Conservation (phyloP, 106 monocot species). For the Dactylorhiza incarnata region DNA sequence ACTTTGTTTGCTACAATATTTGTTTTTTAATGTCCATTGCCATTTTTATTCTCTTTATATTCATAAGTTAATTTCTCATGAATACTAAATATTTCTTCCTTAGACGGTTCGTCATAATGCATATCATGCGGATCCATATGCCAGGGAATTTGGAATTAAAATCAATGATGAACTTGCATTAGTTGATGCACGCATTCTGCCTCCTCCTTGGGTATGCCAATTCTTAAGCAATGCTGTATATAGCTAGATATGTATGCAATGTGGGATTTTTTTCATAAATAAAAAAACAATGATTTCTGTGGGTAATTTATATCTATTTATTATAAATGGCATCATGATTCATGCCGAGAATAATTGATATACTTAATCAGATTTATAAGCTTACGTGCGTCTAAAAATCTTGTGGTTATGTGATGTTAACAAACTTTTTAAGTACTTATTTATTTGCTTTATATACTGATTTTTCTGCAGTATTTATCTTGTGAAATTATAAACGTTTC, state of each 20-base stretch:
- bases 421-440: no score
- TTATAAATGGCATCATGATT: no score
- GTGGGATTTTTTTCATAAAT: no score
- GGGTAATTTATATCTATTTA: no score
- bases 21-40: not conserved
- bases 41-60: not conserved
- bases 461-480: no score
- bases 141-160: constrained; percentile 55
- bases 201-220: constrained; percentile 44
- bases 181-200: constrained; percentile 56
- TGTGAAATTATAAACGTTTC: no score
- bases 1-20: not conserved
- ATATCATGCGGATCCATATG: constrained; percentile 46
- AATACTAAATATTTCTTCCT: not conserved
- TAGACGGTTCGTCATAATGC: constrained; percentile 50
- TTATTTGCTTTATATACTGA: no score
- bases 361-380: no score
- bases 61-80: not conserved
- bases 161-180: constrained; percentile 42
- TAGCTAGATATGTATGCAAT: no score
- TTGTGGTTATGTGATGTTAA: no score
- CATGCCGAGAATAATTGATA: not conserved
- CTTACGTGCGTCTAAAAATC: no score
- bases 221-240: not conserved
- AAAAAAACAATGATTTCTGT: no score